Evolutionary conservation across 164 flowering plant genomes (phyloP), one percentile per base, ranked within the genome.

Genomic region (Berberis thunbergii): DNA sequence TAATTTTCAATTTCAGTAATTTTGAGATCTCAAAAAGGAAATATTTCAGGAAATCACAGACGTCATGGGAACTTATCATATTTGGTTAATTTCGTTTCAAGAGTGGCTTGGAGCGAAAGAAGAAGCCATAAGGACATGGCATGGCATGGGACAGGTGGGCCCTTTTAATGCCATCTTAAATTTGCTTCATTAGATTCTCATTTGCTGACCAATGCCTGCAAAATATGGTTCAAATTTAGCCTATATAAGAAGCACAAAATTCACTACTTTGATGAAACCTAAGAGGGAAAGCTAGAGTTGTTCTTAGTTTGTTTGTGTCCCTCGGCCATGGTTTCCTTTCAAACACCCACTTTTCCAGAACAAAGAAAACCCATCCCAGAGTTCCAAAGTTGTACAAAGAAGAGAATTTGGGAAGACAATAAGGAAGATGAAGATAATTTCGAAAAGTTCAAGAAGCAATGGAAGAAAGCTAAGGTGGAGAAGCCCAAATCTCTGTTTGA

Each of bases 251-350:
- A 52, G 48, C 65, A 38, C 8, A 26, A 53, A 63, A 43, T 41
- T 52, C 65, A 50, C 48, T 9, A 50, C 2, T 46, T 62, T 52
- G 38, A 49, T 50, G 56, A 62, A 49, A 50, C 8, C 5, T 10
- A 10, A 62, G 39, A 11, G 45, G 41, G 39, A 49, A 2, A 62
- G 59, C 43, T 61, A 56, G 64, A 57, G 54, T 43, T 54, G 68
- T 38, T 50, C 40, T 49, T 52, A 57, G 43, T 44, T 12, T 39
- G 2, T 42, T 54, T 54, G 50, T n/a, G 6, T 12, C 43, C 44
- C 41, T n/a, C 7, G 43, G 58, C 57, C 39, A 62, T 83, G 96
- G 86, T 84, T 64, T 84, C 86, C 48, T 66, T 84, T 70, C 85
- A 84, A 61, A 70, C 73, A 7, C 60, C 75, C 6, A 59, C 53